Evolutionary conservation across 2,329 filamentous ascomycete genomes (phyloP), one percentile per base, ranked within the genome.

Genomic region (Fusarium sp.): DNA sequence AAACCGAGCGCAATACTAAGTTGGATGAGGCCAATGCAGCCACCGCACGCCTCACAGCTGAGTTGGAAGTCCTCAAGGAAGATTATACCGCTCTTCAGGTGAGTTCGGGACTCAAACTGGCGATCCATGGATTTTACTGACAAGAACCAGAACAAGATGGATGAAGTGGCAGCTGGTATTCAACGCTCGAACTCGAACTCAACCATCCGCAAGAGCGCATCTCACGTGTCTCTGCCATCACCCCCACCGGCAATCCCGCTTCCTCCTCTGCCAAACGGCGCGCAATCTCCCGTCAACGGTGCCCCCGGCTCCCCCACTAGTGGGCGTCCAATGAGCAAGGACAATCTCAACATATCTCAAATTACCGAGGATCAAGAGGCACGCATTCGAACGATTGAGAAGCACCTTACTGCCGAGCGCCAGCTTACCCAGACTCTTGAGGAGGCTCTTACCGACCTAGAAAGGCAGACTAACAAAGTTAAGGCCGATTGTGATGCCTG

Each of bases 181-280:
- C 87, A 89, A 73, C 83, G 89, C 57, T 87, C 88, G 54, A 87
- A 89, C 79, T 90, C 89, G 44, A 82, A 82, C 69, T 92, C 92
- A 16, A 92, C 91, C 71, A 87, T 96, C 45, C 92, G 93, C 77
- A 98, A 97, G 86, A 96, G 92, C 75, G 85, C 89, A 25, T 96
- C 94, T 1, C 91, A 94, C 48, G 87, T 89, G 14, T 96, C 94
- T 5, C 84, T 98, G 13, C 96, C 96, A 4, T 98, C 96, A 2
- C 96, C 96, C 29, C 96, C 96, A 7, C 96, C 96, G 0, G 94
- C 94, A 0, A 97, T 98, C 74, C 96, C 96, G n/a, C 88, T 99
- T 34, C 96, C 96, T 4, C 96, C 96, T 41, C 86, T 99, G 20
- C 96, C 96, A 6, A 87, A 83, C 65, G 86, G 83, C 62, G 84